Evolutionary conservation across 495 filamentous ascomycete species (phyloP), one percentile per base, ranked within the genome.

Genomic region (Xylaria nigripes): DNA sequence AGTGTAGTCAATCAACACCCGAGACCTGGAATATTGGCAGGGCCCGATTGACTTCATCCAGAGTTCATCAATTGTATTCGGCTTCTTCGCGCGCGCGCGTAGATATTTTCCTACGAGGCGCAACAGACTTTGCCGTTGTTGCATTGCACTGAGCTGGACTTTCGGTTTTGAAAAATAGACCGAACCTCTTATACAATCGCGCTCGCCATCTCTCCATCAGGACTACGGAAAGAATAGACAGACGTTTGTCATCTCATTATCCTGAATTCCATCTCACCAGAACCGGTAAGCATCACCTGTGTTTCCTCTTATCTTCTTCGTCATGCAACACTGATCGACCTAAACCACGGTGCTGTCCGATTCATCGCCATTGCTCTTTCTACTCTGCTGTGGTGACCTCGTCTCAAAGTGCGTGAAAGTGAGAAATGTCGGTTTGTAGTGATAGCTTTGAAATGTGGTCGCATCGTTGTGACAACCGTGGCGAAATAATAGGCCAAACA

Each of bases 1-100:
- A 25, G n/a, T 55, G n/a, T 38, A 44, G 22, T 49, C 53, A 49
- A 55, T 55, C 53, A 38, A 47, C 38, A 23, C 46, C 46, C 46
- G 23, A 55, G 53, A 44, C 53, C 45, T 49, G 53, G 53, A 55
- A 55, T 49, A 55, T 55, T 50, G 53, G 53, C 45, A 49, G 45
- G 53, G 53, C 45, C 22, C 21, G 46, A 27, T 55, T 50, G 53
- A 44, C 30, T 23, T n/a, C n/a, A n/a, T n/a, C n/a, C n/a, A n/a
- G 18, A 43, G 44, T 7, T 41, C 16, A 12, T 10, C 29, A 24
- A 25, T 13, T 16, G 36, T 24, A 12, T 18, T 32, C 30, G 51
- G 15, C 36, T 15, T 29, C 48, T 23, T 43, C 36, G 36, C 36
- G 36, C 36, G 36, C 23, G 48, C 53, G 16, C 7, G 10, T 16